phyloP scores from a whole-genome alignment of 257 asterid genomes.

The Parsonsia alboflavescens region DNA sequence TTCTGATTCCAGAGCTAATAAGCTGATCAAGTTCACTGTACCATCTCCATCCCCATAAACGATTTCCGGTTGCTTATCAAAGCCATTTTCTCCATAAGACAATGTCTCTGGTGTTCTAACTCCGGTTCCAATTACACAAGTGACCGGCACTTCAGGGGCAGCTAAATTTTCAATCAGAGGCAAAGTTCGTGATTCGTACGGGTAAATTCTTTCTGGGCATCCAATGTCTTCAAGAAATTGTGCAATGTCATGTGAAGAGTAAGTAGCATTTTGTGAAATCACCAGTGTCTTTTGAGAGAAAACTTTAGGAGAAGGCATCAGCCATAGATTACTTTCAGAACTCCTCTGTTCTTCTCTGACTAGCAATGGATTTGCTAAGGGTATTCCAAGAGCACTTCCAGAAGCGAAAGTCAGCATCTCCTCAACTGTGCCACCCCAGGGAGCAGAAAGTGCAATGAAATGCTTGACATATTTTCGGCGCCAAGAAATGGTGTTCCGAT shows the following conservation, averaged over 20 bases:
- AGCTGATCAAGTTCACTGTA: constrained; percentile 73
- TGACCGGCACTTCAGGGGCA: constrained; percentile 39
- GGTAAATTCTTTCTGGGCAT: constrained; percentile 45
- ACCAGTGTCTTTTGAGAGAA: constrained; percentile 37
- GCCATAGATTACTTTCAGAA: constrained; percentile 64
- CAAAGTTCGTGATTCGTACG: constrained; percentile 49
- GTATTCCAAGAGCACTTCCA: constrained; percentile 64
- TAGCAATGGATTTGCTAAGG: constrained; percentile 58
- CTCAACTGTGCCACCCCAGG: constrained; percentile 92
- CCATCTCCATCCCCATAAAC: constrained; percentile 86
- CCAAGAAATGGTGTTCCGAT: constrained; percentile 46
- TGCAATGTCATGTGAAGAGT: constrained; percentile 37
- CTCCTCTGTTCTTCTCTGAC: constrained; percentile 74
- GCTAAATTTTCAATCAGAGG: constrained; percentile 46
- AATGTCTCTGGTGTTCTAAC: constrained; percentile 54
- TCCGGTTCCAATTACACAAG: constrained; percentile 65
- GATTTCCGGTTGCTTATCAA: constrained; percentile 57
- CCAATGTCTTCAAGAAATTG: constrained; percentile 63
- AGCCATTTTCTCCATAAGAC: constrained; percentile 42
- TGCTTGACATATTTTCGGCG: constrained; percentile 56
- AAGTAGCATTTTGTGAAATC: constrained; percentile 31
- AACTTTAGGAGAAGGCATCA: constrained; percentile 61
- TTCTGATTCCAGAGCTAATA: constrained; percentile 44
- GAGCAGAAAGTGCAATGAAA: constrained; percentile 61
- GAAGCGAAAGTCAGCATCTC: constrained; percentile 67